These are phyloP conservation scores for Lactifluus echinatus DNA, from an alignment of 768 basidiomycete genomes.

Conservation along the genomic window DNA sequence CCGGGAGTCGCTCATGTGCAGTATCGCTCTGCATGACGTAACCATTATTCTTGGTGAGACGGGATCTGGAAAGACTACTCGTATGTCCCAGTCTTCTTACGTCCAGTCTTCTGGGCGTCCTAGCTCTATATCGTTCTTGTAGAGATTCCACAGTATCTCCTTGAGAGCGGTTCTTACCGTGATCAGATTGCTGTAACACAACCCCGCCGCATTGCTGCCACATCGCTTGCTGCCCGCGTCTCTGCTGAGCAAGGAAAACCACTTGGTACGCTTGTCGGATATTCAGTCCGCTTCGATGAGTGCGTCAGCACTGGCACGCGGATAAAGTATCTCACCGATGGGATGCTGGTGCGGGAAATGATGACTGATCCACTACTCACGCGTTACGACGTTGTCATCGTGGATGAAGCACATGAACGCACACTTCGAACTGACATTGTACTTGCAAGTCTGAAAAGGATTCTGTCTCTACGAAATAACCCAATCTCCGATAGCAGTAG, in stretches of 20 bases:
- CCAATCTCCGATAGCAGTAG: constrained; percentile 36
- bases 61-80: constrained; percentile 97
- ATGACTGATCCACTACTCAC: constrained; percentile 68
- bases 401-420: constrained; percentile 97
- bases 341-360: constrained; percentile 93
- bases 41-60: constrained; percentile 93
- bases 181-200: constrained; percentile 90
- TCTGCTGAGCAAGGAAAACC: constrained; percentile 69
- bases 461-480: constrained; percentile 58
- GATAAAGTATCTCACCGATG: constrained; percentile 96
- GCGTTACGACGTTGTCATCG: constrained; percentile 78
- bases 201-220: constrained; percentile 91
- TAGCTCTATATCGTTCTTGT: constrained; percentile 9
- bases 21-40: constrained; percentile 70
- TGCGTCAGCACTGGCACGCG: constrained; percentile 58
- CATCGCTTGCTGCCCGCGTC: constrained; percentile 86
- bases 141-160: constrained; percentile 96
- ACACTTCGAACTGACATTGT: constrained; percentile 90
- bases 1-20: constrained; percentile 62
- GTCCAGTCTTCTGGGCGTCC: background rate
- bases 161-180: constrained; percentile 67
- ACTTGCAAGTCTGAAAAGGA: constrained; percentile 82
- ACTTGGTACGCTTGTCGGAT: constrained; percentile 79
- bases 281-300: constrained; percentile 95
- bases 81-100: constrained; percentile 41